Conservation (phyloP, 176 grass and related monocot species). For the Musa acuminata region DNA sequence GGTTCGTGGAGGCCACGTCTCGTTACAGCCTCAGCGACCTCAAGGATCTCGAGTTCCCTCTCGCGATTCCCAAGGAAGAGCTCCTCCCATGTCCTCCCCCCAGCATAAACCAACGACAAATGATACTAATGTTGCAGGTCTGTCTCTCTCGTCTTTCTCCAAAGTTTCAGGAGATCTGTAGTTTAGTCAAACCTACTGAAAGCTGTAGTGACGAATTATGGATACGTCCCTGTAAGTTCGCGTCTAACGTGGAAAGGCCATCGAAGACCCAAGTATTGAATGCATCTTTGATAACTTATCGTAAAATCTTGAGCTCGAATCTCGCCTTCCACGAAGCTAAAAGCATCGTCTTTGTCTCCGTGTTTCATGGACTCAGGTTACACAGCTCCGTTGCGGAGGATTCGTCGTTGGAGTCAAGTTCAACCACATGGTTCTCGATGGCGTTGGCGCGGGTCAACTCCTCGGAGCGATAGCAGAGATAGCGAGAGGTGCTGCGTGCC, state of each 20-base stretch:
- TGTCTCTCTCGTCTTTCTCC: neutral
- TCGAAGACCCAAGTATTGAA: too few relatives aligned
- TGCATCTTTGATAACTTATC: too few relatives aligned
- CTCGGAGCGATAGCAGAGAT: constrained; percentile 6
- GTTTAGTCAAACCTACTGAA: too few relatives aligned
- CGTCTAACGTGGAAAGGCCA: too few relatives aligned
- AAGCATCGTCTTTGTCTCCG: neutral
- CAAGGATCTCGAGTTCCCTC: constrained; percentile 60
- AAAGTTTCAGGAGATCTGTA: neutral
- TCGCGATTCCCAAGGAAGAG: constrained; percentile 66
- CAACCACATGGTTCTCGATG: constrained; percentile 22
- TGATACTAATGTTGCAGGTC: constrained; percentile 74
- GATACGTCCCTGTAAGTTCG: too few relatives aligned
- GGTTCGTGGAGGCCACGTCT: constrained; percentile 65
- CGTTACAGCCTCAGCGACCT: constrained; percentile 64
- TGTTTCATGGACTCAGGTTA: constrained; percentile 14
- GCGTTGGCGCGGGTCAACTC: constrained; percentile 11
- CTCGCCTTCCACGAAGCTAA: neutral
- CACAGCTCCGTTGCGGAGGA: constrained; percentile 23
- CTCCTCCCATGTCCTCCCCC: constrained; percentile 53
- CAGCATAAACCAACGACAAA: constrained; percentile 43
- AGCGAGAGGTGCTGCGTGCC: neutral
- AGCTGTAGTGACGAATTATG: too few relatives aligned
- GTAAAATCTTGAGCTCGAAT: neutral
- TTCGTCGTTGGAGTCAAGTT: constrained; percentile 19